A percentile compares a stretch with the other conserved stretches of the same genome.
Conservation (phyloP, 441 rosid genomes). For the Arabidopsis lyrata region DNA sequence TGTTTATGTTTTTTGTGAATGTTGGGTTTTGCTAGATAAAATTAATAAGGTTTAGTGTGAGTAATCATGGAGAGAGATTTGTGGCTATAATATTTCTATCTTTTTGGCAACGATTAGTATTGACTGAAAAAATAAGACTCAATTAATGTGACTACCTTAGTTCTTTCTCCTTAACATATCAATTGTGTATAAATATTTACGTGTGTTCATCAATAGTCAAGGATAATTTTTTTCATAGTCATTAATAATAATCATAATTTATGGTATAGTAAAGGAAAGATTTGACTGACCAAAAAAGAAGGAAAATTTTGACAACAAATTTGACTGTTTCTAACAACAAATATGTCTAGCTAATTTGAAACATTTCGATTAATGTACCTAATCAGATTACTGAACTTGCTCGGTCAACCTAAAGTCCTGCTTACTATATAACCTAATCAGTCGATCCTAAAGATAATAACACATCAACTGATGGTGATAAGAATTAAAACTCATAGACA, state of each 20-base stretch:
- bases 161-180: neutral
- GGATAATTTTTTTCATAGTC: neutral
- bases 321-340: neutral
- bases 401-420: too few species aligned
- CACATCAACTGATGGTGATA: too few species aligned
- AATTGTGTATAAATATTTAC: neutral
- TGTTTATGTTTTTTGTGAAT: neutral
- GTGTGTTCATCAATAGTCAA: slow-evolving; percentile 1
- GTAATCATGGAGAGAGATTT: slow-evolving; percentile 7
- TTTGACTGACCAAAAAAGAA: neutral
- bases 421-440: too few species aligned
- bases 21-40: neutral
- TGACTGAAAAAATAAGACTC: slow-evolving; percentile 30
- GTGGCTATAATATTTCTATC: slow-evolving; percentile 5
- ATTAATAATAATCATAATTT: neutral
- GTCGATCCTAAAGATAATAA: too few species aligned
- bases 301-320: neutral
- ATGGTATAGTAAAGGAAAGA: neutral
- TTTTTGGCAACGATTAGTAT: slow-evolving; percentile 2
- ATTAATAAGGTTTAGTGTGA: neutral
- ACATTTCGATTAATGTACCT: too few species aligned
- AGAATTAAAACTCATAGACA: too few species aligned
- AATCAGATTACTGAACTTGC: too few species aligned
- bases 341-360: too few species aligned
- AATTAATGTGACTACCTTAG: neutral